phyloP scores from a whole-genome alignment of 2,329 filamentous ascomycete species.

The Microcyclospora pomicola region DNA sequence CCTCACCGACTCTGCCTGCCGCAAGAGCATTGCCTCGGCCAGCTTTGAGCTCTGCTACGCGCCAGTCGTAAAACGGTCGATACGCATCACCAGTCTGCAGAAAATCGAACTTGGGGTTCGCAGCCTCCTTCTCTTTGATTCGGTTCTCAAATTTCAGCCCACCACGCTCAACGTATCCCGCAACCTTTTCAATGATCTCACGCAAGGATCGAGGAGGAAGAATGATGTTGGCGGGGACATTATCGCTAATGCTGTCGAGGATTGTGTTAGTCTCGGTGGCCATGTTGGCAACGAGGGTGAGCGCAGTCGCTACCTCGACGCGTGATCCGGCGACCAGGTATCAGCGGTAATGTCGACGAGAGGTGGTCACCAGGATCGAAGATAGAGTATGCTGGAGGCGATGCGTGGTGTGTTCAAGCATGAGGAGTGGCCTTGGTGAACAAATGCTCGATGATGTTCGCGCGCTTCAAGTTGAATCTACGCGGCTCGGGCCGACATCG shows the following conservation, averaged over 20 bases:
- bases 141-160: slow-evolving; percentile 60
- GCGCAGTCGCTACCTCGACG: background rate
- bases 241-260: slow-evolving; percentile 46
- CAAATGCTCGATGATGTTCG: too few species aligned
- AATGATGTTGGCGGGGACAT: slow-evolving; percentile 70
- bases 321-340: too few species aligned
- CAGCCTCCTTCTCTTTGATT: slow-evolving; percentile 70
- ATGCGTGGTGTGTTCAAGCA: too few species aligned
- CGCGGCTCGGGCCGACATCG: too few species aligned
- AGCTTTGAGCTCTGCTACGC: slow-evolving; percentile 68
- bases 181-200: slow-evolving; percentile 80
- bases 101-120: slow-evolving; percentile 86
- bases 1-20: slow-evolving; percentile 58
- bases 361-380: too few species aligned
- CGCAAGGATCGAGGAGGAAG: slow-evolving; percentile 77
- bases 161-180: slow-evolving; percentile 69
- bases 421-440: too few species aligned
- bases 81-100: slow-evolving; percentile 69
- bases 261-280: slow-evolving; percentile 17
- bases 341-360: too few species aligned
- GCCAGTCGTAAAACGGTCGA: slow-evolving; percentile 80
- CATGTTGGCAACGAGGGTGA: slow-evolving; percentile 10
- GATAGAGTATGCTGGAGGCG: too few species aligned
- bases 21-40: slow-evolving; percentile 69
- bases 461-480: too few species aligned